Percentiles rank a stretch among this genome's conserved stretches.
Conservation (phyloP, 305 asterid genomes). For the Fraxinus sp. region DNA sequence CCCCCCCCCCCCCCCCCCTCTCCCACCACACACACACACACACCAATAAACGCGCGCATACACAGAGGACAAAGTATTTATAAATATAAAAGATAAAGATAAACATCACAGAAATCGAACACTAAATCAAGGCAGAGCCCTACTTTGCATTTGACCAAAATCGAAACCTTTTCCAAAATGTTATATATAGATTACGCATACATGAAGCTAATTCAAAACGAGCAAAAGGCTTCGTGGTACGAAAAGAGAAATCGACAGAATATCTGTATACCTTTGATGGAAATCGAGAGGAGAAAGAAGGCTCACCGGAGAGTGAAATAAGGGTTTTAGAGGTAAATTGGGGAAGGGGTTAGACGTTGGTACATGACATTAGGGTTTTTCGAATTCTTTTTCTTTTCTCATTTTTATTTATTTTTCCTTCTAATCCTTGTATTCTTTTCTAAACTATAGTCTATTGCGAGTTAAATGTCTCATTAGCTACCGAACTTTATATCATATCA, state of each 20-base stretch:
- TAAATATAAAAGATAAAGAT: background rate
- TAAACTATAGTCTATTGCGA: too few species aligned
- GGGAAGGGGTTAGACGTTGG: conserved; percentile 32
- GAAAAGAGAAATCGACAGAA: background rate
- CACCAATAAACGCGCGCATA: background rate
- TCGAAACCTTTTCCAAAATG: background rate
- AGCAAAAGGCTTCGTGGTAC: background rate
- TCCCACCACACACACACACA: background rate
- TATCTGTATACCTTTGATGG: conserved; percentile 27
- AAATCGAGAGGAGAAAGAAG: background rate
- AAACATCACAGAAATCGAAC: background rate
- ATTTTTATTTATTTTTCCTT: too few species aligned
- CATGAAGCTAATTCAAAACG: background rate
- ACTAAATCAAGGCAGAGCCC: background rate
- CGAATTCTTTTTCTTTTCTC: background rate
- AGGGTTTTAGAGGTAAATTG: conserved; percentile 38
- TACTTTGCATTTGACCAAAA: background rate
- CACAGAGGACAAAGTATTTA: background rate
- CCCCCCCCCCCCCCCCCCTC: background rate
- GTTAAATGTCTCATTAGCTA: too few species aligned
- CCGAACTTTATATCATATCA: too few species aligned
- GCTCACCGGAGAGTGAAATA: background rate
- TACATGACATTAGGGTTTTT: conserved; percentile 31
- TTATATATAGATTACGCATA: background rate
- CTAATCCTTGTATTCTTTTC: too few species aligned